Percentiles rank a stretch among this genome's conserved stretches.
phyloP scores from a whole-genome alignment of 2,329 filamentous ascomycete genomes.

The Aspergillus persii region DNA sequence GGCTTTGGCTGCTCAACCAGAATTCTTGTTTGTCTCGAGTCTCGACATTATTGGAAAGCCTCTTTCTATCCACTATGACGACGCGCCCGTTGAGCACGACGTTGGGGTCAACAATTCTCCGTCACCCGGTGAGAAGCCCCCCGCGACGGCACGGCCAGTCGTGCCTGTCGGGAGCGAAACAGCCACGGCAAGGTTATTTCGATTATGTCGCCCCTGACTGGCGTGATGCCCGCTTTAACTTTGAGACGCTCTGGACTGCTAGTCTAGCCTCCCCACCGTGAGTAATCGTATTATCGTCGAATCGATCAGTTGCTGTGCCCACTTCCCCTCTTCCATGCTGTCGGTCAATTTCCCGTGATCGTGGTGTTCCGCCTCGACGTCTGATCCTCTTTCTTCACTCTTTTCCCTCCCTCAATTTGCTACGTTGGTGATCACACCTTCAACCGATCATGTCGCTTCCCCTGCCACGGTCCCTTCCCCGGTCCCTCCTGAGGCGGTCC shows the following conservation, averaged over 20 bases:
- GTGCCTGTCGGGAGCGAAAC: not conserved
- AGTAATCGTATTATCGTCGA: not conserved
- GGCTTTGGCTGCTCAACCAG: not conserved
- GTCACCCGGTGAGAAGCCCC: too few relatives aligned
- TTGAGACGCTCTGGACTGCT: not conserved
- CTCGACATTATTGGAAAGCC: too few relatives aligned
- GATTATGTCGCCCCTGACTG: not conserved
- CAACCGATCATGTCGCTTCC: slow-evolving; percentile 25
- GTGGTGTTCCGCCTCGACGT: not conserved
- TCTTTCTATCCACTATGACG: not conserved
- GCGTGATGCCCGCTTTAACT: not conserved
- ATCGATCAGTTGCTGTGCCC: not conserved
- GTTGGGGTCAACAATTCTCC: slow-evolving; percentile 11
- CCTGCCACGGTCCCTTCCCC: slow-evolving; percentile 28
- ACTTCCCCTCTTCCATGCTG: not conserved
- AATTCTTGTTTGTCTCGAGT: not conserved
- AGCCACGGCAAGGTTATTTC: not conserved
- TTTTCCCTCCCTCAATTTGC: not conserved
- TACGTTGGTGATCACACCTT: not conserved
- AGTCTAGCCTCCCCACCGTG: not conserved
- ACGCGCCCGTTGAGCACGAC: not conserved
- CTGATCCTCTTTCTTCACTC: not conserved
- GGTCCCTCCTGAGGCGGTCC: slow-evolving; percentile 29
- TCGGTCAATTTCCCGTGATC: not conserved
- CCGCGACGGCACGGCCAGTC: not conserved